Percentiles rank a stretch among this genome's conserved stretches.
phyloP scores from a whole-genome alignment of 148 eudicot species.

The Bassia scoparia region DNA sequence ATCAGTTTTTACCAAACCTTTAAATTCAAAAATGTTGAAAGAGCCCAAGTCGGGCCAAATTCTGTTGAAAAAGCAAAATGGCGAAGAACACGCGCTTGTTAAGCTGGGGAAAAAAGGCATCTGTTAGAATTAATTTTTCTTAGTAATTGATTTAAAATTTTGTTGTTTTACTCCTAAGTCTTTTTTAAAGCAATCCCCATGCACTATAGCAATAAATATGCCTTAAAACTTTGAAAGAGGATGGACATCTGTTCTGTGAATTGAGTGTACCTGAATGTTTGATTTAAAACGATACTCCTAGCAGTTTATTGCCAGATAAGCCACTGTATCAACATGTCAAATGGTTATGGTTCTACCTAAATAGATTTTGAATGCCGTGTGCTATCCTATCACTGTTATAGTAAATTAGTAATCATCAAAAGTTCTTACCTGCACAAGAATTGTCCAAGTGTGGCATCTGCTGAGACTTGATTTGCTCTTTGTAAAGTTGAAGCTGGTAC shows the following conservation, averaged over 20 bases:
- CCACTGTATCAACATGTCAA: background rate
- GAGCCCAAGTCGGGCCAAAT: background rate
- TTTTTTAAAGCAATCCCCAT: background rate
- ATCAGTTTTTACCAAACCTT: background rate
- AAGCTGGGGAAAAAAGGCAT: background rate
- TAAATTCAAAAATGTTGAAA: background rate
- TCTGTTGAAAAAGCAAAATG: background rate
- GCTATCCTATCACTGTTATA: background rate
- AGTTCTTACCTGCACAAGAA: background rate
- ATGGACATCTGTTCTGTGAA: background rate
- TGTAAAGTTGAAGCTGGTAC: background rate
- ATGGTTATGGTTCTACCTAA: background rate
- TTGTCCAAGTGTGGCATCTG: background rate
- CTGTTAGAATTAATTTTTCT: background rate
- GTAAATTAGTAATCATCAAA: background rate
- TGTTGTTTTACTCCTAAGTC: background rate
- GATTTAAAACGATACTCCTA: background rate
- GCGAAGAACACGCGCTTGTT: too few species aligned
- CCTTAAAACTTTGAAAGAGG: background rate
- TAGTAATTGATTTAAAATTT: background rate
- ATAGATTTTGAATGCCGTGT: background rate
- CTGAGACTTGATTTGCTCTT: conserved; percentile 1
- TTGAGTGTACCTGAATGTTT: background rate
- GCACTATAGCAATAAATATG: background rate
- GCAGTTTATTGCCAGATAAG: conserved; percentile 1